Conservation (phyloP, 768 basidiomycete species). For the Tylopilus felleus region DNA sequence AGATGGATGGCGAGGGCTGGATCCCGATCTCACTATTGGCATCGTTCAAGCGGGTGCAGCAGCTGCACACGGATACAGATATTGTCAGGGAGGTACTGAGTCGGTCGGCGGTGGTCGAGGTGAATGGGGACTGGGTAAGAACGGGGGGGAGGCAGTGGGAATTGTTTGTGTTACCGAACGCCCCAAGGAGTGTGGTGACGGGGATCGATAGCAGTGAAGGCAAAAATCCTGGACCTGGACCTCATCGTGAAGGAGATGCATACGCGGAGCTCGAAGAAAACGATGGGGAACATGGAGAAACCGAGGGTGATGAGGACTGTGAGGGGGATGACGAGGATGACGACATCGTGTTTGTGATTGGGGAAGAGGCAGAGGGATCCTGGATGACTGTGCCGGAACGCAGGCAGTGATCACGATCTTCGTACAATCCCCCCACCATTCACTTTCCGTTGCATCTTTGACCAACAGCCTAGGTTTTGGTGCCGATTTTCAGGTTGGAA, state of each 20-base stretch:
- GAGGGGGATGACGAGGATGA: constrained; percentile 63
- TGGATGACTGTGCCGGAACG: constrained; percentile 37
- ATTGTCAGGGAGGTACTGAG: constrained; percentile 69
- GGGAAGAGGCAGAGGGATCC: constrained; percentile 39
- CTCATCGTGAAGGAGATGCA: background rate
- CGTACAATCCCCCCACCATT: background rate
- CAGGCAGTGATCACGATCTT: constrained; percentile 13
- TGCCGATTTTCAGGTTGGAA: constrained; percentile 14
- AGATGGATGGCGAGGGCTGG: constrained; percentile 94
- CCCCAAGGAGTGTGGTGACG: constrained; percentile 42
- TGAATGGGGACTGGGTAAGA: constrained; percentile 65
- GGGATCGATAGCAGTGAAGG: background rate
- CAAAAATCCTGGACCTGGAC: background rate
- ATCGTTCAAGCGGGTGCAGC: constrained; percentile 81
- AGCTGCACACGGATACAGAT: constrained; percentile 54
- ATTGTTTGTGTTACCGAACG: constrained; percentile 56
- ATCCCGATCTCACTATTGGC: constrained; percentile 77
- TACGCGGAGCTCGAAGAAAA: constrained; percentile 6
- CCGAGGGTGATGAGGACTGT: constrained; percentile 29
- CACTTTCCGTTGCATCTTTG: constrained; percentile 1
- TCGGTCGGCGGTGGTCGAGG: constrained; percentile 67
- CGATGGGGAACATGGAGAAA: constrained; percentile 23
- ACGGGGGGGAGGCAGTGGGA: constrained; percentile 60
- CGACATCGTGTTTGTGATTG: constrained; percentile 72
- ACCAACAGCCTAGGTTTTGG: constrained; percentile 7